These are phyloP conservation scores for Boletus tomentosulus DNA, from an alignment of 768 basidiomycete species.

Conservation along the genomic window DNA sequence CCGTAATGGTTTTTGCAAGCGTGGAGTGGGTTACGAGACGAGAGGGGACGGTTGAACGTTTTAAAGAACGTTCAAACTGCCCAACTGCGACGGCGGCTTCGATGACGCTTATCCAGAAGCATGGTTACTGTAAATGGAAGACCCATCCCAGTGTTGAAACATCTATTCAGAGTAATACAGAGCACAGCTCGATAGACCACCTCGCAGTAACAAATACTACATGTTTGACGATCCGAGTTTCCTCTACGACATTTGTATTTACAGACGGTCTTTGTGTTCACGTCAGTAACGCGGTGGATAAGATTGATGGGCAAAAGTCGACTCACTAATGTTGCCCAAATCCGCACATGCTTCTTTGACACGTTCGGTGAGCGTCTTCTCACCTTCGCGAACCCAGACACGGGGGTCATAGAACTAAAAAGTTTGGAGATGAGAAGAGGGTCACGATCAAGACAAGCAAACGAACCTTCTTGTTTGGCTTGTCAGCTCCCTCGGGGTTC, in stretches of 20 bases:
- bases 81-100: not conserved
- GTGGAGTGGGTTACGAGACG: not conserved
- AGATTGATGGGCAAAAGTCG: not conserved
- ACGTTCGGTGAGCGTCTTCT: conserved; percentile 84
- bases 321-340: conserved; percentile 66
- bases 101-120: not conserved
- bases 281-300: not conserved
- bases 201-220: conserved; percentile 17
- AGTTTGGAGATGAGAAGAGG: not conserved
- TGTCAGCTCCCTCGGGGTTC: conserved; percentile 94
- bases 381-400: conserved; percentile 98
- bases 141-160: not conserved
- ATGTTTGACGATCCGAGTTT: not conserved
- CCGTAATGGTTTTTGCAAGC: no score
- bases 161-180: not conserved
- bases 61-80: not conserved
- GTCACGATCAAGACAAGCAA: not conserved
- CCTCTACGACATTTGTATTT: conserved; percentile 2
- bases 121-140: not conserved
- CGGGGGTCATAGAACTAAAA: conserved; percentile 86
- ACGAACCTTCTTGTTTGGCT: conserved; percentile 96
- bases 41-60: not conserved
- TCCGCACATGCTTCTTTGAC: conserved; percentile 94
- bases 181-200: not conserved
- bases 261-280: conserved; percentile 20